A percentile compares a stretch with the other conserved stretches of the same genome.
Evolutionary conservation across 2,329 filamentous ascomycete species (phyloP).

Genomic region (Fusarium ambrosium): DNA sequence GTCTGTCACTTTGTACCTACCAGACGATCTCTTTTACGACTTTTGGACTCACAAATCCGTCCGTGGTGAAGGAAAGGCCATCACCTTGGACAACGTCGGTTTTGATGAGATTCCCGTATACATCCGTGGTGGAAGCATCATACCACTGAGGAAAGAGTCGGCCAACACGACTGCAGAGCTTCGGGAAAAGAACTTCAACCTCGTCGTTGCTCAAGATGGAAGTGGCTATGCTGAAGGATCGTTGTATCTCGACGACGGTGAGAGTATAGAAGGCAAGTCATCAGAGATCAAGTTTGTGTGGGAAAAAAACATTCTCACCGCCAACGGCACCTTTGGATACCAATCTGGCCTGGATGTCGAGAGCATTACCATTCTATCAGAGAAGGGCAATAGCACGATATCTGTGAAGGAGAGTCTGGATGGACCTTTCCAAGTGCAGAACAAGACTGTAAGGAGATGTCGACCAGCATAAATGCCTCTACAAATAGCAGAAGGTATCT

Average conservation of each 20-base stretch:
- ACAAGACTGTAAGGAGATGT: background rate
- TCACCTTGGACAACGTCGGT: slow-evolving; percentile 54
- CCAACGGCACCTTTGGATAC: background rate
- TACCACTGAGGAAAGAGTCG: slow-evolving; percentile 69
- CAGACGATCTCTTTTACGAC: slow-evolving; percentile 65
- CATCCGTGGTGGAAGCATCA: slow-evolving; percentile 73
- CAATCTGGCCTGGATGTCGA: background rate
- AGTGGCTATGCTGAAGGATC: slow-evolving; percentile 75
- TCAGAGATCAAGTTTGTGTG: slow-evolving; percentile 4
- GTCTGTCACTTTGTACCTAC: slow-evolving; percentile 63
- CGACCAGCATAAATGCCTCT: background rate
- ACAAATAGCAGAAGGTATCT: too few relatives aligned
- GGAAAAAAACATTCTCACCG: background rate
- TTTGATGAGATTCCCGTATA: slow-evolving; percentile 73
- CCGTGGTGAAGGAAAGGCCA: slow-evolving; percentile 55
- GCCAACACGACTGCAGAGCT: slow-evolving; percentile 75
- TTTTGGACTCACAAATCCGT: slow-evolving; percentile 63
- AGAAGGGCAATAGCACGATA: background rate
- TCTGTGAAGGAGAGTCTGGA: background rate
- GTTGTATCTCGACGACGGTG: slow-evolving; percentile 85
- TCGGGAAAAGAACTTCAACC: slow-evolving; percentile 75
- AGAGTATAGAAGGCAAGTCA: slow-evolving; percentile 44
- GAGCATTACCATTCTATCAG: background rate
- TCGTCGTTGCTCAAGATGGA: slow-evolving; percentile 75
- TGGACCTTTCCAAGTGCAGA: background rate